These are phyloP conservation scores for Emmonsia crescens DNA, from an alignment of 2,329 filamentous ascomycete genomes.

Conservation along the genomic window DNA sequence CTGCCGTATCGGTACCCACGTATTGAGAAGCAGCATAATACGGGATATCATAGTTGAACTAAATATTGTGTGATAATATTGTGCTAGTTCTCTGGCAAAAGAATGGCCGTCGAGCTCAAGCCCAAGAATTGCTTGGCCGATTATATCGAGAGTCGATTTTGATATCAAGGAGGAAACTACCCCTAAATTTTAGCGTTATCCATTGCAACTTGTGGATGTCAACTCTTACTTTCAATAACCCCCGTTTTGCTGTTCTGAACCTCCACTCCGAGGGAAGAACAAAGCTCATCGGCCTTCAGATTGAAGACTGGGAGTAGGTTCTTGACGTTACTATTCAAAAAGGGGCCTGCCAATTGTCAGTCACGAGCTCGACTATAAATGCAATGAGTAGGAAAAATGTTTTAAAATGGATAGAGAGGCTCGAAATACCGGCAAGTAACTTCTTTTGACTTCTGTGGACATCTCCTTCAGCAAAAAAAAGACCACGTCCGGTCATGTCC, in stretches of 20 bases:
- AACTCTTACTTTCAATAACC: neutral
- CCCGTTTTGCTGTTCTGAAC: neutral
- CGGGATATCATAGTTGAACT: neutral
- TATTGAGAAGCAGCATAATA: conserved; percentile 1
- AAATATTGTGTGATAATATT: neutral
- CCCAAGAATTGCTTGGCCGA: conserved; percentile 1
- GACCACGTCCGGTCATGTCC: neutral
- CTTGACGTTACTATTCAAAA: conserved; percentile 3
- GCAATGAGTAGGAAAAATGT: neutral
- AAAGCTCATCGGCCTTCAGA: neutral
- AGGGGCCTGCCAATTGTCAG: neutral
- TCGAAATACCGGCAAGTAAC: conserved; percentile 1
- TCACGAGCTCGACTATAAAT: neutral
- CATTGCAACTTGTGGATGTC: neutral
- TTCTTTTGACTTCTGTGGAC: conserved; percentile 1
- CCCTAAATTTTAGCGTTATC: neutral
- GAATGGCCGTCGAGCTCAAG: neutral
- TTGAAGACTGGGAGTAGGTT: neutral
- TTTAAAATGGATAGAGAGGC: neutral
- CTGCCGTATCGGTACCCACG: neutral
- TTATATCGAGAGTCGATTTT: conserved; percentile 2
- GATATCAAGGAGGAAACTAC: conserved; percentile 1
- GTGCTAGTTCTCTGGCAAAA: neutral
- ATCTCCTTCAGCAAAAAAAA: conserved; percentile 5
- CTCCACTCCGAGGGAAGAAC: neutral